Base-by-base conservation (phyloP, 306 rosid genomes). In the Prunus mongolica region DNA sequence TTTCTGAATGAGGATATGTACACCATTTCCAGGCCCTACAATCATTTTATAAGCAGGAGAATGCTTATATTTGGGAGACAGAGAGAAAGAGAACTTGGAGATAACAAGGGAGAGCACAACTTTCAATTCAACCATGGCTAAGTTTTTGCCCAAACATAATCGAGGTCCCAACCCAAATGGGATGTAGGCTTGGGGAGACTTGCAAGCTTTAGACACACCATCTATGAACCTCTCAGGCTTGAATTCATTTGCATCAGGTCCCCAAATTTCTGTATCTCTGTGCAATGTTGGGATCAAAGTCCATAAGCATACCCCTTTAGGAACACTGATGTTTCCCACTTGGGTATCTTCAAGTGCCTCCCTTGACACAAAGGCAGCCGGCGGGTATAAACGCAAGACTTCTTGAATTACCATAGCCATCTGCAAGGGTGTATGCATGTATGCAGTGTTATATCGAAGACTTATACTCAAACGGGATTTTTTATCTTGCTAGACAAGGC, bases 351-450 rank as follows among this genome's bases (percentile, higher is more conserved):
- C 90, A 3, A 90, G 85, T 64, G 97, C 91, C 79, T 95, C 99
- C 79, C 99, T 88, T 24, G 99, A 89, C 46, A 95, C 99, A 55
- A 95, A 92, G 6, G 97, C 93, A 10, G 91, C 99, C 6, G 97
- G 96, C 25, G 99, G 97, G 56, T 95, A 95, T 57, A 95, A 75
- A 18, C 99, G 96, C 49, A 95, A 28, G 63, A 79, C 88, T 77
- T 95, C 99, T 24, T 91, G 92, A 67, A 95, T 85, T 87, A 95
- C 99, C 91, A 90, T 89, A 0, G 81, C 76, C 76, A 86, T 80
- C 98, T 90, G 62, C 52, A 74, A 65, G 3, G 68, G 44, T 34
- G 44, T 34, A 34, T 32, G 24, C 15, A 27, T 6, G 12, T 32
- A 24, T 22, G 67, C 11, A 11, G 27, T 24, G 58, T 68, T 47